phyloP scores from a whole-genome alignment of 257 asterid genomes.

The Solanum medicagineum region DNA sequence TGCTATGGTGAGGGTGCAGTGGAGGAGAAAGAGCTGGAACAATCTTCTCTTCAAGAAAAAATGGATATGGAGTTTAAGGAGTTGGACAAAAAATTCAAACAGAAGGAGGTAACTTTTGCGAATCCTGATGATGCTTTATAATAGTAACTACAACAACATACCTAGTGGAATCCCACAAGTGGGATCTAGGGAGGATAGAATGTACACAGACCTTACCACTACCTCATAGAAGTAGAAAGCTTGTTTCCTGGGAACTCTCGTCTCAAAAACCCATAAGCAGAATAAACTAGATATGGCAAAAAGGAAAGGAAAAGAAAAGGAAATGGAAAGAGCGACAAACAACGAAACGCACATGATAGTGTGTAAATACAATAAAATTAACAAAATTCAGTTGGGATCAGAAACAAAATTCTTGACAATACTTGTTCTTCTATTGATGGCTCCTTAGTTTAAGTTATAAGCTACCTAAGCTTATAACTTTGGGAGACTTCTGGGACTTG shows the following conservation, averaged over 20 bases:
- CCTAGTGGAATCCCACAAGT: too few species aligned
- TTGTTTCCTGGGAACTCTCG: too few species aligned
- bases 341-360: too few species aligned
- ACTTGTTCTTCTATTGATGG: neutral
- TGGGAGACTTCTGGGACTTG: neutral
- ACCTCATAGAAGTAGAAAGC: too few species aligned
- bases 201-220: too few species aligned
- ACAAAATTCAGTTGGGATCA: neutral
- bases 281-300: too few species aligned
- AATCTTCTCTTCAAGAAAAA: constrained; percentile 85
- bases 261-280: too few species aligned
- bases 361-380: too few species aligned
- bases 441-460: neutral
- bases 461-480: neutral
- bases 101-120: constrained; percentile 59
- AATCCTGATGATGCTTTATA: neutral
- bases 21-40: constrained; percentile 77
- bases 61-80: constrained; percentile 83
- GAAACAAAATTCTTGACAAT: neutral
- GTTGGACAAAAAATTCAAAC: constrained; percentile 74
- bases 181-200: too few species aligned
- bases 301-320: too few species aligned
- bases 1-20: constrained; percentile 57
- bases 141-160: neutral
- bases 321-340: too few species aligned